These are phyloP conservation scores for Rhodotorula sp. DNA, from an alignment of 1,284 basidiomycete genomes.

Conservation along the genomic window DNA sequence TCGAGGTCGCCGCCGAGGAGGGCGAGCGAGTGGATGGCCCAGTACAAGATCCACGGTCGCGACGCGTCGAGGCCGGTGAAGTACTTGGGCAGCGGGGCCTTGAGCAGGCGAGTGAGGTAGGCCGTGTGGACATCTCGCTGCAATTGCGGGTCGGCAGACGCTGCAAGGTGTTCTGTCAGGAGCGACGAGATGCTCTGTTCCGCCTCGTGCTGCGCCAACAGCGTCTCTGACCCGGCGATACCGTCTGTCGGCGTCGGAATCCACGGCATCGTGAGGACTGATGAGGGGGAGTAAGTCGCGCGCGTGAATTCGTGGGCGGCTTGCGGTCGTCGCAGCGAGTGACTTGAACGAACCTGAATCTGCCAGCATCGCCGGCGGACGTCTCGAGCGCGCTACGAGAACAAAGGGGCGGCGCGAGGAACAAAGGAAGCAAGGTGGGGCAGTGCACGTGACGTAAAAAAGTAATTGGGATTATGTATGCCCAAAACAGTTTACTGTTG, in stretches of 20 bases:
- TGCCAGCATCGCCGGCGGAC: too few species aligned
- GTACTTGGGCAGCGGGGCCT: conserved; percentile 59
- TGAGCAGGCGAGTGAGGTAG: conserved; percentile 35
- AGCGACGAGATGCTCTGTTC: conserved; percentile 28
- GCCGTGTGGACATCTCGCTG: conserved; percentile 20
- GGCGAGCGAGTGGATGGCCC: conserved; percentile 79
- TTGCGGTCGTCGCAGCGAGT: too few species aligned
- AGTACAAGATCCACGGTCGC: conserved; percentile 88
- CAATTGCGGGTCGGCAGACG: conserved; percentile 7
- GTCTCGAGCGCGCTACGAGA: too few species aligned
- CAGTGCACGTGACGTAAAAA: too few species aligned
- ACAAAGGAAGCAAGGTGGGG: too few species aligned
- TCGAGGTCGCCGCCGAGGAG: conserved; percentile 74
- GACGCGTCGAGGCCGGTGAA: conserved; percentile 86
- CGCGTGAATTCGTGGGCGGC: background rate
- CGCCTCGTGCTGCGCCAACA: conserved; percentile 23
- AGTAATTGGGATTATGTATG: too few species aligned
- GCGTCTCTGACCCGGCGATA: conserved; percentile 20
- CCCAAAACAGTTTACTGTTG: too few species aligned
- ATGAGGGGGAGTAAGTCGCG: background rate
- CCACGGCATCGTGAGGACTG: conserved; percentile 38
- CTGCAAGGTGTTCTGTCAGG: conserved; percentile 17
- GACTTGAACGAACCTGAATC: background rate
- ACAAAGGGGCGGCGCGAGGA: too few species aligned
- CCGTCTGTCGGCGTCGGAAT: conserved; percentile 29